A percentile compares a stretch with the other conserved stretches of the same genome.
phyloP scores from a whole-genome alignment of 2,329 filamentous ascomycete species.

The Epichloe elymi region DNA sequence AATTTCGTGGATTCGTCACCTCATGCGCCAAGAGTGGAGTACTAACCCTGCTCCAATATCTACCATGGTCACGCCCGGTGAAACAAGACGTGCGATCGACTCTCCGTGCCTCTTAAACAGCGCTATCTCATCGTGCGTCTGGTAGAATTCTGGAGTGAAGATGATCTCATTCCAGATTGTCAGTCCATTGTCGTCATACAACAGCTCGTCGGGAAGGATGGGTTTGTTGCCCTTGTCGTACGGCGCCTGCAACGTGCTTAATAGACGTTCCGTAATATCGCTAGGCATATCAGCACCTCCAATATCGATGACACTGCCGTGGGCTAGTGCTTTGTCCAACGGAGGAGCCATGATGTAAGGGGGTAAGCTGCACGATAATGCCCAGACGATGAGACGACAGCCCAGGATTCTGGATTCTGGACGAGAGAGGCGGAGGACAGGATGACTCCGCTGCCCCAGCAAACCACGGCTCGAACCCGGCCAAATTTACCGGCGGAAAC shows the following conservation, averaged over 20 bases:
- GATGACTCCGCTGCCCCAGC: background rate
- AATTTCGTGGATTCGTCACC: background rate
- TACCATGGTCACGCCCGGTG: constrained; percentile 21
- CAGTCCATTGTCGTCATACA: constrained; percentile 26
- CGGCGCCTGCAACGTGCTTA: constrained; percentile 12
- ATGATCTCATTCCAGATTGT: constrained; percentile 29
- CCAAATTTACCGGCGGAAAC: background rate
- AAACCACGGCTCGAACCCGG: background rate
- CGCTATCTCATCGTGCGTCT: constrained; percentile 26
- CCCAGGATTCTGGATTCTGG: background rate
- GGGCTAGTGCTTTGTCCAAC: background rate
- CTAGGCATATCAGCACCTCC: constrained; percentile 22
- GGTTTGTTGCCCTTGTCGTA: constrained; percentile 14
- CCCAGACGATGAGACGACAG: background rate
- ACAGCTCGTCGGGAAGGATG: constrained; percentile 25
- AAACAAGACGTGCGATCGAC: constrained; percentile 19
- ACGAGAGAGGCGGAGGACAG: background rate
- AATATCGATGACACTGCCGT: constrained; percentile 25
- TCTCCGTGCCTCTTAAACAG: constrained; percentile 22
- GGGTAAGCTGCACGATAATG: background rate
- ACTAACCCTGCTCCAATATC: constrained; percentile 30
- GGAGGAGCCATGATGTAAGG: background rate
- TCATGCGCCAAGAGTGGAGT: background rate
- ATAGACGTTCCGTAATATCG: constrained; percentile 16
- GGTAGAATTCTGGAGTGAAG: constrained; percentile 25